phyloP scores from a whole-genome alignment of 352 stramenopile genomes.

The Phytophthora sp. region DNA sequence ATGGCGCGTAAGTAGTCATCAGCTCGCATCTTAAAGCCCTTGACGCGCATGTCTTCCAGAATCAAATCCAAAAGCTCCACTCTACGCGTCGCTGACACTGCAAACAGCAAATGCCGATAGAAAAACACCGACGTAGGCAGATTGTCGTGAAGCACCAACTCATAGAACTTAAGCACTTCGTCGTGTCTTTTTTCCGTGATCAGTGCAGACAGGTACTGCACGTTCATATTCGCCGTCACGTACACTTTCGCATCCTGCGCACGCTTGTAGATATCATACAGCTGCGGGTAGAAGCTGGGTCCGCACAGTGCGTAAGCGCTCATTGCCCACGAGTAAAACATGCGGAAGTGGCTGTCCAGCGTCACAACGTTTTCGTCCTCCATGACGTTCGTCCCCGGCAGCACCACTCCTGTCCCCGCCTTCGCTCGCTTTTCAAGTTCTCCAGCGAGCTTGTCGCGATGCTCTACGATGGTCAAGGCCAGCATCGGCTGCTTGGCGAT shows the following conservation, averaged over 20 bases:
- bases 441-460: constrained; percentile 47
- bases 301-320: constrained; percentile 40
- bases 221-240: constrained; percentile 72
- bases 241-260: constrained; percentile 46
- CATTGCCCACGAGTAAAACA: constrained; percentile 76
- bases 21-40: constrained; percentile 64
- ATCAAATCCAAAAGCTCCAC: constrained; percentile 39
- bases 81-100: constrained; percentile 36
- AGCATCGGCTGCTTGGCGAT: constrained; percentile 37
- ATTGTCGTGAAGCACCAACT: constrained; percentile 41
- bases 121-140: constrained; percentile 65
- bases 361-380: constrained; percentile 41
- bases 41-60: constrained; percentile 71
- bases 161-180: constrained; percentile 58
- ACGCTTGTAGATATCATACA: constrained; percentile 61
- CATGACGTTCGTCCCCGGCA: constrained; percentile 40
- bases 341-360: constrained; percentile 52
- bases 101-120: constrained; percentile 63
- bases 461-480: constrained; percentile 53
- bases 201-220: constrained; percentile 56
- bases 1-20: constrained; percentile 63
- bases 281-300: constrained; percentile 25
- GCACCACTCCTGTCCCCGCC: constrained; percentile 22
- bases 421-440: constrained; percentile 35
- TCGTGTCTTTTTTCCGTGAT: constrained; percentile 41